These are phyloP conservation scores for Myrica gale DNA, from an alignment of 306 rosid species.

Conservation along the genomic window DNA sequence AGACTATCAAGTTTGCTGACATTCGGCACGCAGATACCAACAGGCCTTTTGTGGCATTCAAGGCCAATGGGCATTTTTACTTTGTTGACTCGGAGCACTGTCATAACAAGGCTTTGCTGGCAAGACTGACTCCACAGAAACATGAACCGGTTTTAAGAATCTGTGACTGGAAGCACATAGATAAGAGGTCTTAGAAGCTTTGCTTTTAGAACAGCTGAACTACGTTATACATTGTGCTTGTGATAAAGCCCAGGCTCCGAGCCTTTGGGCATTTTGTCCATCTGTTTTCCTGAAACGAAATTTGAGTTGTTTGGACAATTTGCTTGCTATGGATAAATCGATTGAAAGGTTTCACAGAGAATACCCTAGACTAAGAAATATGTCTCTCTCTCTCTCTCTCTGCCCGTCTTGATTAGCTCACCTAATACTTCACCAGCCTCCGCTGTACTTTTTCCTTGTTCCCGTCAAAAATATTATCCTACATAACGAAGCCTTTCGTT, in stretches of 20 bases:
- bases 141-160: constrained; percentile 64
- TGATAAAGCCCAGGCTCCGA: constrained; percentile 4
- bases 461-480: too few relatives aligned
- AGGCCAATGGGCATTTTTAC: constrained; percentile 71
- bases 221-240: background rate
- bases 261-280: background rate
- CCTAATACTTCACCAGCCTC: too few relatives aligned
- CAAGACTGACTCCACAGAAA: constrained; percentile 64
- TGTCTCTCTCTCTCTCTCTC: too few relatives aligned
- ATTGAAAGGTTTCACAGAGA: too few relatives aligned
- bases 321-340: too few relatives aligned
- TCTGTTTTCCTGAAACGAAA: too few relatives aligned
- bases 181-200: background rate
- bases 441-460: too few relatives aligned
- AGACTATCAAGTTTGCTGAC: constrained; percentile 71
- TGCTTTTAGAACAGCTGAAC: constrained; percentile 5
- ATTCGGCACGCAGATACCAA: constrained; percentile 70
- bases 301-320: too few relatives aligned
- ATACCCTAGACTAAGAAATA: too few relatives aligned
- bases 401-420: too few relatives aligned
- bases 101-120: constrained; percentile 79
- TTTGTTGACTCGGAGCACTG: constrained; percentile 75
- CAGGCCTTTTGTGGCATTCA: constrained; percentile 81
- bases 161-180: constrained; percentile 43
- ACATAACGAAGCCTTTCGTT: too few relatives aligned